A percentile compares a stretch with the other conserved stretches of the same genome.
Conservation (phyloP, 768 basidiomycete species). For the Suillus plorans region DNA sequence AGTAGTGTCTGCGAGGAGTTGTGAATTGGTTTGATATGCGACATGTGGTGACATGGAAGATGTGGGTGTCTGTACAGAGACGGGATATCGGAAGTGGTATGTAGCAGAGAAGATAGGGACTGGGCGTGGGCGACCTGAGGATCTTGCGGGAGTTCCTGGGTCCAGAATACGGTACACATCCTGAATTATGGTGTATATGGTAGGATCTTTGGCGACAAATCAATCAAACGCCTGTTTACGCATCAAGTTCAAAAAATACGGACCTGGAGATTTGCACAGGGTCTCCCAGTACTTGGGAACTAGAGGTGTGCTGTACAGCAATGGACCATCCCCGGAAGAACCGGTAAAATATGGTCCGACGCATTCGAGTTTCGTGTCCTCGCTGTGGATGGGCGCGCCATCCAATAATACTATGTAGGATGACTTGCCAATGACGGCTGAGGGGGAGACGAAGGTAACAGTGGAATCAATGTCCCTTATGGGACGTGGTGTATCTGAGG, state of each 20-base stretch:
- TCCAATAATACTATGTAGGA: conserved; percentile 54
- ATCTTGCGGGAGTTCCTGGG: conserved; percentile 19
- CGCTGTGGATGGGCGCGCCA: conserved; percentile 50
- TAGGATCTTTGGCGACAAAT: conserved; percentile 49
- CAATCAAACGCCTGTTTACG: conserved; percentile 22
- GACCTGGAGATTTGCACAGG: conserved; percentile 56
- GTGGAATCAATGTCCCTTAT: conserved; percentile 64
- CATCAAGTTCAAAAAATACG: not conserved
- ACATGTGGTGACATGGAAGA: conserved; percentile 17
- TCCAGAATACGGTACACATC: conserved; percentile 44
- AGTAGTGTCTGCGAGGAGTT: not conserved
- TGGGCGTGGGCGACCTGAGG: conserved; percentile 24
- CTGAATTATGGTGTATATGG: conserved; percentile 65
- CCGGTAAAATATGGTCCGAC: conserved; percentile 34
- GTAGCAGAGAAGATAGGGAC: conserved; percentile 53
- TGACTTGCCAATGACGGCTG: conserved; percentile 49
- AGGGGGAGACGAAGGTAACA: conserved; percentile 59
- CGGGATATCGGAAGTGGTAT: conserved; percentile 54
- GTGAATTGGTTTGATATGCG: not conserved
- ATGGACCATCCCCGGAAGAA: conserved; percentile 26
- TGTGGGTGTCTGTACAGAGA: conserved; percentile 14
- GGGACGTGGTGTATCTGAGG: conserved; percentile 42
- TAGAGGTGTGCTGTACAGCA: conserved; percentile 61
- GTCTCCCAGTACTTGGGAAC: conserved; percentile 67
- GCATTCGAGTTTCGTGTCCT: conserved; percentile 39